Percentiles rank a stretch among this genome's conserved stretches.
These are phyloP conservation scores for Coniochaeta ligniaria DNA, from an alignment of 2,329 filamentous ascomycete species.

Conservation along the genomic window DNA sequence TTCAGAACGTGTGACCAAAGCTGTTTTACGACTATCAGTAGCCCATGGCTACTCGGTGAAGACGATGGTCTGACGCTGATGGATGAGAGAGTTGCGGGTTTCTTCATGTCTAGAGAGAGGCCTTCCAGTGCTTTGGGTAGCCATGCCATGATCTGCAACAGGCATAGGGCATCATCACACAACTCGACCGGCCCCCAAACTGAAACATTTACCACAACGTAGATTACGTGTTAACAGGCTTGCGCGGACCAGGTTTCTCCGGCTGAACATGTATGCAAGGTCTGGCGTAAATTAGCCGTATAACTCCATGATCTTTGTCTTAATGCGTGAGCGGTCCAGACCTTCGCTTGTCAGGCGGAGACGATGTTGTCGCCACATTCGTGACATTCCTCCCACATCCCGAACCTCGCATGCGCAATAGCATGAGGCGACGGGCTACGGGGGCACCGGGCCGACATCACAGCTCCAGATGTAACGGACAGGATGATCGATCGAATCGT, in stretches of 20 bases:
- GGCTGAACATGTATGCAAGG: background rate
- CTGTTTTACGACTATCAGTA: background rate
- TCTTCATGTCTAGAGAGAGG: too few relatives aligned
- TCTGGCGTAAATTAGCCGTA: background rate
- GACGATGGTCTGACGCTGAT: too few relatives aligned
- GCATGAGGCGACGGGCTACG: background rate
- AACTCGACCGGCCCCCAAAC: too few relatives aligned
- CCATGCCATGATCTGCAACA: background rate
- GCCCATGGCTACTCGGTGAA: background rate
- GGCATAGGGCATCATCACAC: background rate
- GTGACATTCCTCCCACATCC: background rate
- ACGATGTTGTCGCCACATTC: background rate
- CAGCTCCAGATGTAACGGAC: background rate
- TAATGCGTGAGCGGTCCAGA: background rate
- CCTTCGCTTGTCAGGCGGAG: background rate
- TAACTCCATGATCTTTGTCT: background rate
- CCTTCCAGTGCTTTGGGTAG: too few relatives aligned
- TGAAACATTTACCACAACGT: background rate
- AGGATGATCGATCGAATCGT: background rate
- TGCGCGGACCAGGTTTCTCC: background rate
- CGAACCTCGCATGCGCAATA: background rate
- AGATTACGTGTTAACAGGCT: background rate
- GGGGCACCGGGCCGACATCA: background rate
- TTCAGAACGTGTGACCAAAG: background rate
- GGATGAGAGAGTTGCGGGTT: too few relatives aligned